Percentiles rank a stretch among this genome's conserved stretches.
phyloP scores from a whole-genome alignment of 2,329 filamentous ascomycete species.

The Cladophialophora carrionii region DNA sequence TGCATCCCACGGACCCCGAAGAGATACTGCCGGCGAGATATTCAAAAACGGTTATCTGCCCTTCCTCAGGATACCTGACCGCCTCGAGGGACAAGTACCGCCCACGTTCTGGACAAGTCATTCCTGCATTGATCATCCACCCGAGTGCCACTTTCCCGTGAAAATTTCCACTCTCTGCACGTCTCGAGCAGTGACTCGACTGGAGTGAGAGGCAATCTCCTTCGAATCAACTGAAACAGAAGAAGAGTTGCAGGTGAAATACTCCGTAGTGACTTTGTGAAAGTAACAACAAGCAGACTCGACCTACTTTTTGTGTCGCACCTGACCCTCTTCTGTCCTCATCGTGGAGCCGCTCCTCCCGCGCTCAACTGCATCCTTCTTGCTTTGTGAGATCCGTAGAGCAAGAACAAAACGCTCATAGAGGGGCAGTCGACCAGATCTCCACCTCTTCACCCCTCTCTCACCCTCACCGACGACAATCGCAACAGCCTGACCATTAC shows the following conservation, averaged over 20 bases:
- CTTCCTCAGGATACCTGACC: neutral
- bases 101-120: neutral
- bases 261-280: neutral
- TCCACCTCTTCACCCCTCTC: neutral
- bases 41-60: neutral
- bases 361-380: neutral
- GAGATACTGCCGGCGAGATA: constrained; percentile 2
- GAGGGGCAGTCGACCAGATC: neutral
- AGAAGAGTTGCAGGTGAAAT: neutral
- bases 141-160: neutral
- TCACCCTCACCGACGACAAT: neutral
- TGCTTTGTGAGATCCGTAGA: neutral
- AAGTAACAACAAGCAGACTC: neutral
- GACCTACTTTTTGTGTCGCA: constrained; percentile 9
- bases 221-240: neutral
- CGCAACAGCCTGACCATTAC: constrained; percentile 4
- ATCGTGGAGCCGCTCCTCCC: neutral
- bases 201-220: neutral
- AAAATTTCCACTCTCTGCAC: neutral
- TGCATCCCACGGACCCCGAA: constrained; percentile 10
- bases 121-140: neutral
- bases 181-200: neutral
- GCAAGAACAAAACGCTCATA: constrained; percentile 5
- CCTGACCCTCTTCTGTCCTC: constrained; percentile 6
- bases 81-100: neutral